These are phyloP conservation scores for Cymbopogon citratus DNA, from an alignment of 176 grass and related monocot genomes.

Conservation along the genomic window DNA sequence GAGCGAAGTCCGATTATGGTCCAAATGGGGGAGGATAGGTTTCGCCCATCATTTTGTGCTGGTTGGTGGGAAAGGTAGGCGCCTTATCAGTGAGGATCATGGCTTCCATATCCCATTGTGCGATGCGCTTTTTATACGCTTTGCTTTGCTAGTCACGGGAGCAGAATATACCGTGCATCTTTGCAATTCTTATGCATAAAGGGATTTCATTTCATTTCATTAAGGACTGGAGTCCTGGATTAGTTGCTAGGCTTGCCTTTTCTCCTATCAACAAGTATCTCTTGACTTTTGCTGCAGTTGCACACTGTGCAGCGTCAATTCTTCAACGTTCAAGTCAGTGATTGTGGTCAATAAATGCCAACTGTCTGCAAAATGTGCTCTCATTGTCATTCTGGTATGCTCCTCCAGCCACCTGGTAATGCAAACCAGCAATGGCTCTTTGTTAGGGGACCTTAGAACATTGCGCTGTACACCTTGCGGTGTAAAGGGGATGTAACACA, in stretches of 20 bases:
- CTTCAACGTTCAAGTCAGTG: not conserved
- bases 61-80: slow-evolving; percentile 14
- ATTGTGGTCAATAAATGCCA: not conserved
- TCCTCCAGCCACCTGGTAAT: not conserved
- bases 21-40: not conserved
- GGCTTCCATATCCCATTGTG: slow-evolving; percentile 18
- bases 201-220: not conserved
- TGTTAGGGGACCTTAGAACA: not conserved
- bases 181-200: not conserved
- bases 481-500: not conserved
- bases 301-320: no score
- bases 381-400: not conserved
- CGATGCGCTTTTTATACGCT: not conserved
- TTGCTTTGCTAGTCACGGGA: slow-evolving; percentile 1
- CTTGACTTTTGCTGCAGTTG: not conserved
- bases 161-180: not conserved
- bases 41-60: not conserved
- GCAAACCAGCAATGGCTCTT: not conserved
- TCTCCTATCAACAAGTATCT: not conserved
- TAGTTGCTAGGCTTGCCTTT: not conserved
- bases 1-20: not conserved
- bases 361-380: not conserved
- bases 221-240: not conserved
- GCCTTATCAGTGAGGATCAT: not conserved
- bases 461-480: not conserved